phyloP scores from a whole-genome alignment of 2,329 filamentous ascomycete species.

The Alternaria arbusti region DNA sequence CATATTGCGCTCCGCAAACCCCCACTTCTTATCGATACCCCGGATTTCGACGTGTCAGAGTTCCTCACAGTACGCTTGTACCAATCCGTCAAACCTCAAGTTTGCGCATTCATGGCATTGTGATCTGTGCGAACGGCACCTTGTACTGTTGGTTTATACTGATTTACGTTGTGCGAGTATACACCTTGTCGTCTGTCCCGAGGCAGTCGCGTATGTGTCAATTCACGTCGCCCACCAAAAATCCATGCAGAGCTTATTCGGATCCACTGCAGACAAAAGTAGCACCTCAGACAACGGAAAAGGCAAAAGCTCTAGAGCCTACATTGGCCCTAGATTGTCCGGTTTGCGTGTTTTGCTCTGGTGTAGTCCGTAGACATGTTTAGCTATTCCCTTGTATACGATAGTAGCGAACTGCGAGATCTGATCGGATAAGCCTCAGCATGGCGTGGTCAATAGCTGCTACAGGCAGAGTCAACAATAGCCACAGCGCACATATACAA shows the following conservation, averaged over 20 bases:
- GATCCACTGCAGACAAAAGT: not conserved
- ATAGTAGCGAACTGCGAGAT: not conserved
- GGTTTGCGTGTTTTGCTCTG: not conserved
- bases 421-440: not conserved
- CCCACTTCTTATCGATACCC: conserved; percentile 38
- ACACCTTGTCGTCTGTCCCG: not conserved
- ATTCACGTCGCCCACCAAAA: not conserved
- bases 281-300: not conserved
- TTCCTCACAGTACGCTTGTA: conserved; percentile 40
- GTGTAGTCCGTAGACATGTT: not conserved
- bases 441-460: not conserved
- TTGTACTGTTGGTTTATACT: not conserved
- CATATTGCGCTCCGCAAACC: conserved; percentile 15
- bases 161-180: not conserved
- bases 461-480: not conserved
- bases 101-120: not conserved
- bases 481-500: not conserved
- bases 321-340: not conserved
- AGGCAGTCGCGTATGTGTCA: not conserved
- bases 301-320: not conserved
- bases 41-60: conserved; percentile 27
- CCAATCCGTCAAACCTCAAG: conserved; percentile 20
- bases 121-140: not conserved
- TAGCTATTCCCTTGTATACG: not conserved
- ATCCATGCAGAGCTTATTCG: not conserved